phyloP scores from a whole-genome alignment of 202 grass and related monocot species.

The Sporobolus alterniflorus region DNA sequence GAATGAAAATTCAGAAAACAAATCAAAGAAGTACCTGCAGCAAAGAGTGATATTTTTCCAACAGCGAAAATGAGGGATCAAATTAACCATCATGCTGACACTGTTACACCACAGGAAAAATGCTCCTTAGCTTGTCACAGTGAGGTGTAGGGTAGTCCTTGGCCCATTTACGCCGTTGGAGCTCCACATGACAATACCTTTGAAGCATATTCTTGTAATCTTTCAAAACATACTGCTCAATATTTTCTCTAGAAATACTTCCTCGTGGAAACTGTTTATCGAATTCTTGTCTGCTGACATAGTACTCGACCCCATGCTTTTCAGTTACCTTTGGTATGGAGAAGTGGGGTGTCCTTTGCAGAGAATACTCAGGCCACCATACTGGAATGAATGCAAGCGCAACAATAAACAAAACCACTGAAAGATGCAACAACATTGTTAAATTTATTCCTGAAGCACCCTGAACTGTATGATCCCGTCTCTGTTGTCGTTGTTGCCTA shows the following conservation, averaged over 20 bases:
- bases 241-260: constrained; percentile 61
- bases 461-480: constrained; percentile 49
- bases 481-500: constrained; percentile 50
- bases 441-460: constrained; percentile 37
- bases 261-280: constrained; percentile 73
- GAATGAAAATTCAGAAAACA: constrained; percentile 8
- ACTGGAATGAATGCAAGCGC: constrained; percentile 62
- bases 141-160: constrained; percentile 69
- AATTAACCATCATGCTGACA: constrained; percentile 31
- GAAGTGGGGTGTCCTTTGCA: constrained; percentile 66
- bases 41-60: constrained; percentile 5
- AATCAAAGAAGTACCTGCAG: constrained; percentile 7
- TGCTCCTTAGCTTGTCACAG: constrained; percentile 70
- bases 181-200: constrained; percentile 71
- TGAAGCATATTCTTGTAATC: constrained; percentile 66
- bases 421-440: constrained; percentile 55
- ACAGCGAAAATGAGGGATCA: neutral
- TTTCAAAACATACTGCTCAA: constrained; percentile 71
- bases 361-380: constrained; percentile 61
- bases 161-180: constrained; percentile 65
- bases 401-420: constrained; percentile 56
- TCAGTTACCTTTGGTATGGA: constrained; percentile 66
- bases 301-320: constrained; percentile 78
- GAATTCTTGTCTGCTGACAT: constrained; percentile 82
- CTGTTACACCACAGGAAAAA: constrained; percentile 47